Conservation (phyloP, 345 rosid genomes). For the Sisymbrium altissimum region DNA sequence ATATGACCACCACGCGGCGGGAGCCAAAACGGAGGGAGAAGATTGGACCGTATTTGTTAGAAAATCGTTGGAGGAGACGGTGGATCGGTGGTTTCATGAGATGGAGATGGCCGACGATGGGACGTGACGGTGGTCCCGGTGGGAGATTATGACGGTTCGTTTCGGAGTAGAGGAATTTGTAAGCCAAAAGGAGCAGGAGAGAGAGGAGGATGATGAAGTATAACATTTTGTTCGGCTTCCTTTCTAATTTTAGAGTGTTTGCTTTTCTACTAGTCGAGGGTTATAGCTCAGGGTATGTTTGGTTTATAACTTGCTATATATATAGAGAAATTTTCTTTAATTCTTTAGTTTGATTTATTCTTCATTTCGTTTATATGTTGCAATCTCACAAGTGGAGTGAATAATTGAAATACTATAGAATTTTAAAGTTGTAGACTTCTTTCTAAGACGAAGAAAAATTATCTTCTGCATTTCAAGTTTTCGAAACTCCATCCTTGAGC, state of each 20-base stretch:
- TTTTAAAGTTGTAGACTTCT: neutral
- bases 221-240: constrained; percentile 1
- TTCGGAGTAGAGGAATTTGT: constrained; percentile 1
- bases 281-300: neutral
- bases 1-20: constrained; percentile 34
- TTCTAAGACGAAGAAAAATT: neutral
- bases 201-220: constrained; percentile 10
- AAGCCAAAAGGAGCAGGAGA: neutral
- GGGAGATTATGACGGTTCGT: constrained; percentile 13
- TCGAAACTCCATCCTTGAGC: neutral
- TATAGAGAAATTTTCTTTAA: neutral
- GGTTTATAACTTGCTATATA: neutral
- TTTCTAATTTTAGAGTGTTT: neutral
- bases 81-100: constrained; percentile 44
- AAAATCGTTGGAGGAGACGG: constrained; percentile 27
- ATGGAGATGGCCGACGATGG: constrained; percentile 52
- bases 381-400: neutral
- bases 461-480: neutral
- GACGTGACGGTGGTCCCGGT: constrained; percentile 44
- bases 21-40: constrained; percentile 45
- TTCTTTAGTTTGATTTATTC: neutral
- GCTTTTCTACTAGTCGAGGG: neutral
- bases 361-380: neutral
- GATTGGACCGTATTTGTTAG: constrained; percentile 43
- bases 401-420: neutral